Evolutionary conservation across 2,329 filamentous ascomycete genomes (phyloP), one percentile per base, ranked within the genome.

Genomic region (Monosporascus sp.): DNA sequence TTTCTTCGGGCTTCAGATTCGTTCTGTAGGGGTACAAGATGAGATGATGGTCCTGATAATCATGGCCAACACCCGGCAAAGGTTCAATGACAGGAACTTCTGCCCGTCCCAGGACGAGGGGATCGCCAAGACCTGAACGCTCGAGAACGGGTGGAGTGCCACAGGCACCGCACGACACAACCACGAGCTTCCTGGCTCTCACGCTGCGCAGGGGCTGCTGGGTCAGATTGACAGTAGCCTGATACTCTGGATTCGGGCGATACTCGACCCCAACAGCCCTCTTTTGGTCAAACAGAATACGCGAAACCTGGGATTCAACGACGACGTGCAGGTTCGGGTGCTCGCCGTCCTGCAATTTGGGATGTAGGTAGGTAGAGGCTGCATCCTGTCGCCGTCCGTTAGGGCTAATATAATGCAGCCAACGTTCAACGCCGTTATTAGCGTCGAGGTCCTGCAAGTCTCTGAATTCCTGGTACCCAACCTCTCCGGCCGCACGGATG

Each of bases 271-370:
- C 54, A 44, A 17, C 11, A 17, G 51, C 49, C 24, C 48, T 14
- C 22, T 27, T 37, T 31, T 52, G 26, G 22, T 43, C 51, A 11
- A 56, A 51, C 5, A 53, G 24, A 40, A 56, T 49, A 8, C 34
- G 5, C 7, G 47, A 20, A 19, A 83, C 78, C 56, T 79, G 76
- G 16, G 76, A 73, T 54, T 82, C 73, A 1, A 75, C 69, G 6
- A 82, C 64, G n/a, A 82, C 71, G 51, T 81, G 74, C 2, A 84
- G 70, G 49, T 80, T 79, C 0, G 73, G 71, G 51, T 78, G 71
- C 19, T 74, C 64, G 6, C 37, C 41, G 49, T 71, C 69, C 52
- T 76, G 68, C 0, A 81, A 63, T 37, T 75, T 71, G 1, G 78
- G 78, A 59, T 82, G 79, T 19, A 82, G 58, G 52, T 78, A 81